These are phyloP conservation scores for Coniochaeta sp. DNA, from an alignment of 2,329 filamentous ascomycete species.

Conservation along the genomic window DNA sequence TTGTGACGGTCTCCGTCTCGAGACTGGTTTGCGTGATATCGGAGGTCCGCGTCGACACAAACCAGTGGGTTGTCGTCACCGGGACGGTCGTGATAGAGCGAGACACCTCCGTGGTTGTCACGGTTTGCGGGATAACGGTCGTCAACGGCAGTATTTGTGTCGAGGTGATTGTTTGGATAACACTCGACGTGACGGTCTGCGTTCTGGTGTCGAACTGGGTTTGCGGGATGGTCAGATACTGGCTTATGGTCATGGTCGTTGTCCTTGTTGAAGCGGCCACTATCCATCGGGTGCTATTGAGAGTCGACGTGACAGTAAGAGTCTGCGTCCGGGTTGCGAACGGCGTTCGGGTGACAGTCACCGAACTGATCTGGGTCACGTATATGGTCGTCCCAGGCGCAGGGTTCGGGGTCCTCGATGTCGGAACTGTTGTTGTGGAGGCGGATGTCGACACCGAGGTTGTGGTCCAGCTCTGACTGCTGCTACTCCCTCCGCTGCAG, in stretches of 20 bases:
- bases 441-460: neutral
- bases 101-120: neutral
- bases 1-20: neutral
- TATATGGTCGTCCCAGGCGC: neutral
- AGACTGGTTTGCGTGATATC: constrained; percentile 4
- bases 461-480: neutral
- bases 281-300: neutral
- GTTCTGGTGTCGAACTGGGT: neutral
- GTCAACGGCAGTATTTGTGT: neutral
- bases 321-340: neutral
- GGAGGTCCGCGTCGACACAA: neutral
- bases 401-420: neutral
- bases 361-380: neutral
- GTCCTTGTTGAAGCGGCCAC: neutral
- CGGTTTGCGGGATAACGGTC: neutral
- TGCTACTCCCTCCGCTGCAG: neutral
- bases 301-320: neutral
- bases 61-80: neutral
- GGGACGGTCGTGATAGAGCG: neutral
- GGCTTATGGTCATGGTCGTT: neutral
- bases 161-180: neutral
- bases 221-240: neutral
- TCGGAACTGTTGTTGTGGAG: neutral
- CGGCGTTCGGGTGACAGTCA: neutral
- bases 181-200: neutral